Percentiles rank a stretch among this genome's conserved stretches.
Conservation (phyloP, 1,284 basidiomycete species). For the Fomitopsis betulina region DNA sequence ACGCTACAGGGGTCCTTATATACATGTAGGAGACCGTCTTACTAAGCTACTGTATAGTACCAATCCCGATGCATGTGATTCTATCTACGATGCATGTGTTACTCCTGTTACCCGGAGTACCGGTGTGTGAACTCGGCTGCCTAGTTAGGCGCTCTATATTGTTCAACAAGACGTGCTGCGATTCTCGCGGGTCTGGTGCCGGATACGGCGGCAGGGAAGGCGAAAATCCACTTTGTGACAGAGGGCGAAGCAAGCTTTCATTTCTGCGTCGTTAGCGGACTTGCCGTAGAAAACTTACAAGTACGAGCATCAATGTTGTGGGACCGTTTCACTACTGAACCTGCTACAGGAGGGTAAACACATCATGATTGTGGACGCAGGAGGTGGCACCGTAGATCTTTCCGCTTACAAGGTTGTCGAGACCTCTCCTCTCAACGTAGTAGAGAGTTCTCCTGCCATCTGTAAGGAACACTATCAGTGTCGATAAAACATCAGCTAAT, state of each 20-base stretch:
- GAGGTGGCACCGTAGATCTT: slow-evolving; percentile 2
- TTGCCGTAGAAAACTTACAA: background rate
- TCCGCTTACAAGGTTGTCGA: background rate
- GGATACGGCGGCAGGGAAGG: background rate
- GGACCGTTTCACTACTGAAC: no score
- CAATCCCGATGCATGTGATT: no score
- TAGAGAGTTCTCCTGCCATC: background rate
- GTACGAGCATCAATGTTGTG: no score
- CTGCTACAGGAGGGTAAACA: background rate
- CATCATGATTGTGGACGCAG: slow-evolving; percentile 2
- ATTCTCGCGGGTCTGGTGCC: slow-evolving; percentile 19
- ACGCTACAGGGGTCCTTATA: no score
- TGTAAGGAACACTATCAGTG: background rate
- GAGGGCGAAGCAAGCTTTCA: slow-evolving; percentile 6
- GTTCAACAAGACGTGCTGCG: no score
- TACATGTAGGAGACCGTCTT: no score
- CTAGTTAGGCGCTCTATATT: no score
- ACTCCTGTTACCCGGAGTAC: no score
- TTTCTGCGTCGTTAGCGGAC: slow-evolving; percentile 1
- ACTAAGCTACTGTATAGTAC: no score
- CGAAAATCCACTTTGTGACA: background rate
- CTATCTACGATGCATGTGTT: no score
- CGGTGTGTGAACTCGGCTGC: no score
- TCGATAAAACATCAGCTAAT: background rate
- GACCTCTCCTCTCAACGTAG: background rate